Percentiles rank a stretch among this genome's conserved stretches.
Evolutionary conservation across 495 filamentous ascomycete genomes (phyloP).

Genomic region (Acidomyces sp.): DNA sequence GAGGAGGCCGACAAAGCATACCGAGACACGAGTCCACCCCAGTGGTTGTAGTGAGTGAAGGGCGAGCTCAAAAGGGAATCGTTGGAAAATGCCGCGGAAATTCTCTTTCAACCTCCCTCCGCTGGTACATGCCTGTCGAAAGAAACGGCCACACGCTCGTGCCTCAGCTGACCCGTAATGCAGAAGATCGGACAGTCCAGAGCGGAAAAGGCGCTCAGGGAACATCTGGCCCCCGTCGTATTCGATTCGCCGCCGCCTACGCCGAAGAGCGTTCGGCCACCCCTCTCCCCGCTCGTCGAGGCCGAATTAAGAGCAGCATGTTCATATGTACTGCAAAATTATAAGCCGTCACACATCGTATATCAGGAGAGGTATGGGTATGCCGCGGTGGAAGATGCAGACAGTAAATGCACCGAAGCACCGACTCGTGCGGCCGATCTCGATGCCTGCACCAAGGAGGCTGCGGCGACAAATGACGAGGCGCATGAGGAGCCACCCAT

Average conservation of each 20-base stretch:
- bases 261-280: slow-evolving; percentile 26
- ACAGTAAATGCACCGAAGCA: no score
- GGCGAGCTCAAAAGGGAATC: no score
- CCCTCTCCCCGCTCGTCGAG: slow-evolving; percentile 23
- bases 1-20: no score
- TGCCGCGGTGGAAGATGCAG: slow-evolving; percentile 12
- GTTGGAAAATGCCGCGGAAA: slow-evolving; percentile 24
- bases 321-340: slow-evolving; percentile 26
- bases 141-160: slow-evolving; percentile 9
- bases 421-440: no score
- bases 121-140: slow-evolving; percentile 10
- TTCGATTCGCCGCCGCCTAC: slow-evolving; percentile 20
- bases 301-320: slow-evolving; percentile 27
- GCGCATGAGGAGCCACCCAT: background rate
- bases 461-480: background rate
- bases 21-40: no score
- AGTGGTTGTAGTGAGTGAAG: no score
- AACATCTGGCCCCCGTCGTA: slow-evolving; percentile 14
- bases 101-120: slow-evolving; percentile 26
- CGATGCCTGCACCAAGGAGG: no score
- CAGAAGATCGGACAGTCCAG: slow-evolving; percentile 21
- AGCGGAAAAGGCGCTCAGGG: slow-evolving; percentile 12
- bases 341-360: slow-evolving; percentile 26
- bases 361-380: slow-evolving; percentile 22
- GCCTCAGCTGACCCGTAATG: background rate